Percentiles rank a stretch among this genome's conserved stretches.
Evolutionary conservation across 2,329 filamentous ascomycete species (phyloP).

Genomic region (Cladorrhinum sp.): DNA sequence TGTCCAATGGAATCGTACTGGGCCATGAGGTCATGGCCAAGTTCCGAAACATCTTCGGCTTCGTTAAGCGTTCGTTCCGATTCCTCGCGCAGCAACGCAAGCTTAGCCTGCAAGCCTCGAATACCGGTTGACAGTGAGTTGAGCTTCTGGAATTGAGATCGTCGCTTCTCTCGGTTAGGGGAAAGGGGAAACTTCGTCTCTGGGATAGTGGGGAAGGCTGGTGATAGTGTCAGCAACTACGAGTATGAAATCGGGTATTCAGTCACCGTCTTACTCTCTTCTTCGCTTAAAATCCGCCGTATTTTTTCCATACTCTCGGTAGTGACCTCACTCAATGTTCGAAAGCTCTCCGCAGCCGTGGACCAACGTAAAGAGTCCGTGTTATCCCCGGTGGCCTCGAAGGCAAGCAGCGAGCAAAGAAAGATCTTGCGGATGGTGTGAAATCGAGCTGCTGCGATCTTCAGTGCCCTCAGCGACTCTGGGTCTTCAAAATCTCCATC

Average conservation of each 20-base stretch:
- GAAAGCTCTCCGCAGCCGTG: constrained; percentile 71
- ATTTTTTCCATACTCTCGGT: constrained; percentile 62
- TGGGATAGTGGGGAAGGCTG: constrained; percentile 52
- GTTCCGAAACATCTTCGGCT: constrained; percentile 67
- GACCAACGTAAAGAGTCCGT: constrained; percentile 77
- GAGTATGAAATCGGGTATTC: constrained; percentile 15
- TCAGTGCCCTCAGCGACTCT: constrained; percentile 75
- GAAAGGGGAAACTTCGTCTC: constrained; percentile 61
- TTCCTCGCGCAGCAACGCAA: constrained; percentile 87
- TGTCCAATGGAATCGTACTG: constrained; percentile 94
- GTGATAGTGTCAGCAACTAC: constrained; percentile 13
- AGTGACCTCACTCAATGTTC: constrained; percentile 60
- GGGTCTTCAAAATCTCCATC: constrained; percentile 69
- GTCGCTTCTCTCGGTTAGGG: constrained; percentile 77
- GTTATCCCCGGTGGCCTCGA: constrained; percentile 77
- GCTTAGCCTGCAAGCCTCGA: constrained; percentile 86
- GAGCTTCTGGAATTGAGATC: constrained; percentile 82
- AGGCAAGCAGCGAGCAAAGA: constrained; percentile 81
- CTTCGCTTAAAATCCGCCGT: constrained; percentile 68
- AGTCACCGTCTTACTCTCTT: constrained; percentile 62
- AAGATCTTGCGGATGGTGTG: constrained; percentile 80
- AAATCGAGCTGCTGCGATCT: constrained; percentile 76
- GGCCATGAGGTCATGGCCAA: constrained; percentile 73
- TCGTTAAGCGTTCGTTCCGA: constrained; percentile 76
- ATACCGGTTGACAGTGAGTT: constrained; percentile 87